Evolutionary conservation across 192 early-diverging fungal species (phyloP), one percentile per base, ranked within the genome.

Genomic region (Podila verticillata): DNA sequence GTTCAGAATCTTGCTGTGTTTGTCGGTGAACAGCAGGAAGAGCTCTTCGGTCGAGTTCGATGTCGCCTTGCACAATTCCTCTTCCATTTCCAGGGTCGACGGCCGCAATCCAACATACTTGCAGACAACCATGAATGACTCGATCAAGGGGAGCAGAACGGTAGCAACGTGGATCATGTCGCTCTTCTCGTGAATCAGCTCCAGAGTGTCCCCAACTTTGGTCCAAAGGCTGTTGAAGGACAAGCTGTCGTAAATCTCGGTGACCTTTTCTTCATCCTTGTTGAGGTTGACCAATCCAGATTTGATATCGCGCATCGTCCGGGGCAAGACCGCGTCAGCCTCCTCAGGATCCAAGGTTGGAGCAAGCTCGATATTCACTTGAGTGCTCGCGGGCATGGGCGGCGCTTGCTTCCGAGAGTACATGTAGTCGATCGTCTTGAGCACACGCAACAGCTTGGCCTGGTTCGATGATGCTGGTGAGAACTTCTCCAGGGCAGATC

Each of bases 81-180:
- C 83, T 10, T 67, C 75, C 36, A 86, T 70, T 51, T 84, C 79
- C 24, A 70, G 29, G 48, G 83, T 75, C 47, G 80, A 79, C 19
- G 79, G 70, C 63, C 84, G 78, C 47, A 84, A 73, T 48, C 82
- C 83, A n/a, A 93, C 92, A 44, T 96, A 96, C 87, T 96, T 97
- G 44, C 94, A 96, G 19, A 99, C 93, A 24, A 99, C 98, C 97
- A 99, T 97, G 68, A 97, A 97, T 7, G 95, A 93, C 86, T 99
- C 98, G 73, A 99, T 97, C 28, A 96, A 75, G 20, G 98, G 98
- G 56, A 99, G 82, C 7, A 99, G 78, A 22, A 98, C 94, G 1
- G 98, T 98, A 1, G 95, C 96, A 9, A 97, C 93, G 77, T 96
- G 92, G 24, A 94, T 90, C 80, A 97, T 87, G 48, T 96, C 95